Percentiles rank a stretch among this genome's conserved stretches.
Evolutionary conservation across 1,284 basidiomycete species (phyloP).

Genomic region (Cryptococcus deneoformans): DNA sequence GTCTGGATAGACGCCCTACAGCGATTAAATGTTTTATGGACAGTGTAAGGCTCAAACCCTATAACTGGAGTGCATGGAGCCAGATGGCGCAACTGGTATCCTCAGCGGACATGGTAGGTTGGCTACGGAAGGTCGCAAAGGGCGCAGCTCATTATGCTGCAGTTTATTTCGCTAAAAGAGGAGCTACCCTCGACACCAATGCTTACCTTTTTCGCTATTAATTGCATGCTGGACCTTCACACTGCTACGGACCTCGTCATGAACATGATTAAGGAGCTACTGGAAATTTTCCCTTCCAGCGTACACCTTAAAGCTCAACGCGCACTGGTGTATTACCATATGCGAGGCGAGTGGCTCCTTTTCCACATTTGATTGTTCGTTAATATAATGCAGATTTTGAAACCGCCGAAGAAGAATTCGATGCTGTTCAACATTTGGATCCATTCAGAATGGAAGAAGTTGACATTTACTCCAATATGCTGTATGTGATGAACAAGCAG

Average conservation of each 20-base stretch:
- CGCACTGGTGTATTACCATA: slow-evolving; percentile 83
- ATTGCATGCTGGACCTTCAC: slow-evolving; percentile 85
- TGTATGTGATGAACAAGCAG: slow-evolving; percentile 89
- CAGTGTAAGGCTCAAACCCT: slow-evolving; percentile 78
- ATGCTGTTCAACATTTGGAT: slow-evolving; percentile 72
- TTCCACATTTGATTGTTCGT: background rate
- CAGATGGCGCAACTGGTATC: slow-evolving; percentile 75
- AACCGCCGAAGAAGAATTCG: slow-evolving; percentile 77
- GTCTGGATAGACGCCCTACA: slow-evolving; percentile 73
- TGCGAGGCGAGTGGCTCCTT: slow-evolving; percentile 62
- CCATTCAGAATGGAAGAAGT: slow-evolving; percentile 93
- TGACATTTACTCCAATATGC: slow-evolving; percentile 94
- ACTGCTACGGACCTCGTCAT: slow-evolving; percentile 75
- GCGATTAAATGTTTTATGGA: slow-evolving; percentile 78
- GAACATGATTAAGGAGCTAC: slow-evolving; percentile 69
- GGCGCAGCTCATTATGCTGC: background rate
- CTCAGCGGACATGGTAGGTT: slow-evolving; percentile 80
- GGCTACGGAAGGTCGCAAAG: background rate
- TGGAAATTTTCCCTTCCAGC: slow-evolving; percentile 77
- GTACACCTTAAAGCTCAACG: slow-evolving; percentile 82
- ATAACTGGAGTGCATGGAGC: slow-evolving; percentile 96
- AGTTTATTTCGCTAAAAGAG: slow-evolving; percentile 49
- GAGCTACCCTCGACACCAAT: slow-evolving; percentile 41
- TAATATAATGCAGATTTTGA: slow-evolving; percentile 67
- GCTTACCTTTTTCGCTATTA: slow-evolving; percentile 75